phyloP scores from a whole-genome alignment of 2,329 filamentous ascomycete species.

The Didymella exigua region DNA sequence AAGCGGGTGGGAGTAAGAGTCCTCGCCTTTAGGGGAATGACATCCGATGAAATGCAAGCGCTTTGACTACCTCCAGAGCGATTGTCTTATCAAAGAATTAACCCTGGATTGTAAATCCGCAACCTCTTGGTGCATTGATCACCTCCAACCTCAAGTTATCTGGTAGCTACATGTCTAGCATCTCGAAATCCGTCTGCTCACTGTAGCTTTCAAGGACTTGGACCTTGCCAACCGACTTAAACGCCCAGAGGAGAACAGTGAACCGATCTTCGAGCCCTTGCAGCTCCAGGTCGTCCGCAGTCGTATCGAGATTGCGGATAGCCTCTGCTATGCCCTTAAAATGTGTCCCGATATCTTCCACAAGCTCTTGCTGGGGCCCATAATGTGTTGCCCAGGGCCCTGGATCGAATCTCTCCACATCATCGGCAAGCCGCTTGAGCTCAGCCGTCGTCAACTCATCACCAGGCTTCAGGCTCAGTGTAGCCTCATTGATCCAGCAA shows the following conservation, averaged over 20 bases:
- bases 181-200: neutral
- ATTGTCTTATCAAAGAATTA: too few relatives aligned
- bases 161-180: neutral
- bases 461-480: slow-evolving; percentile 1
- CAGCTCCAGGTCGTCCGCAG: slow-evolving; percentile 21
- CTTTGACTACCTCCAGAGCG: too few relatives aligned
- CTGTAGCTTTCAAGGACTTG: neutral
- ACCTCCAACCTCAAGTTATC: too few relatives aligned
- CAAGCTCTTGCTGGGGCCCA: slow-evolving; percentile 4
- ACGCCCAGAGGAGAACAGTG: slow-evolving; percentile 28
- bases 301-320: slow-evolving; percentile 27
- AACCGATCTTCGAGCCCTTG: slow-evolving; percentile 20
- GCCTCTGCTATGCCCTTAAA: slow-evolving; percentile 23
- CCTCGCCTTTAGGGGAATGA: slow-evolving; percentile 11
- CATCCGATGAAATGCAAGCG: too few relatives aligned
- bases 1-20: slow-evolving; percentile 6
- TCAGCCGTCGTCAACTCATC: slow-evolving; percentile 19
- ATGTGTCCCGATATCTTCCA: slow-evolving; percentile 11
- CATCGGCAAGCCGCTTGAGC: slow-evolving; percentile 20
- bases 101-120: too few relatives aligned
- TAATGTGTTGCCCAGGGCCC: slow-evolving; percentile 33
- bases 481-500: neutral
- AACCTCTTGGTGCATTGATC: too few relatives aligned
- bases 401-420: slow-evolving; percentile 30
- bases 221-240: slow-evolving; percentile 20